Evolutionary conservation across 1,284 basidiomycete species (phyloP), one percentile per base, ranked within the genome.

Genomic region (Cutaneotrichosporon dermatis): DNA sequence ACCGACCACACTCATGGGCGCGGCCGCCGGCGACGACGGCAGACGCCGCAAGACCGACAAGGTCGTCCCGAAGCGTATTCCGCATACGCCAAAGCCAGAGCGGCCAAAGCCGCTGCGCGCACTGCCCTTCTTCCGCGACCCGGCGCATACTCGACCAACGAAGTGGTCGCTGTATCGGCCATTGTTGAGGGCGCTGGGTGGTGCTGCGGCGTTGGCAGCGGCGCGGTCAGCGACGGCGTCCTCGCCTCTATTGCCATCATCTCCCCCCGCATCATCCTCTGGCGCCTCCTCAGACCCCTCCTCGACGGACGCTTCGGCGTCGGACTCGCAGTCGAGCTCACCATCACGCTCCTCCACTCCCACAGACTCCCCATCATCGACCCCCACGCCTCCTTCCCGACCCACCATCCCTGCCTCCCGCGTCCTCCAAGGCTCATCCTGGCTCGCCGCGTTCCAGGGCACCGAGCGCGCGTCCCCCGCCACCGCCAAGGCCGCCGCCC

Each of bases 141-240:
- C 81, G 0, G 84, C 84, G 0, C 92, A 94, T 73, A 84, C 86
- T 34, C 76, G 86, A 36, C 90, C 91, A 2, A 91, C 89, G 0
- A 74, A 87, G 71, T 86, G 86, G 85, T 72, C 81, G 0, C 77
- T 92, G 8, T 93, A 92, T 72, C 82, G 90, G 33, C 83, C 84
- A 6, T 79, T 93, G 5, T 71, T 89, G 48, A 80, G 81, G 36
- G 72, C 82, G 10, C 40, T 49, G 41, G 39, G 51, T 10, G 54
- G 54, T 9, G 37, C 16, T 12, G 48, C 54, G 9, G 43, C 35
- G 6, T 33, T 51, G 11, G 33, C 57, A 1, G 40, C 40, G 8
- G 41, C 60, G 15, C 16, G 53, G 6, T 42, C 57, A 15, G 46
- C 11, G 39, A 4, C 39, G 39, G 2, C 12, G 25, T 25, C 25